These are phyloP conservation scores for Leucosporidium scottii DNA, from an alignment of 768 basidiomycete species.

Conservation along the genomic window DNA sequence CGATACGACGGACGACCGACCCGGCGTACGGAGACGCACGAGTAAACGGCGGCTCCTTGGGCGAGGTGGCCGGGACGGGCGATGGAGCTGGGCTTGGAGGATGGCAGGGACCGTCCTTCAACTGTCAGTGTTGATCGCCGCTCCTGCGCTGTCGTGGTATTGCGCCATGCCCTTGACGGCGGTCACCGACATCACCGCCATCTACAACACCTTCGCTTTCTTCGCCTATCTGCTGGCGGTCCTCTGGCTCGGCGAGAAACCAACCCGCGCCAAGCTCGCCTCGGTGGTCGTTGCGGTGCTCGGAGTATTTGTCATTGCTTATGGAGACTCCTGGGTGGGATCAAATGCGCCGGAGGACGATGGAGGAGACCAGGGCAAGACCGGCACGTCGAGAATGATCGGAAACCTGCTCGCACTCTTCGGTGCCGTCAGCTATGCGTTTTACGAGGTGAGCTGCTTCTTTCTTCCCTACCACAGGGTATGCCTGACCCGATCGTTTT, in stretches of 20 bases:
- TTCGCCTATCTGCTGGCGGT: constrained; percentile 85
- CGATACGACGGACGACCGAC: not conserved
- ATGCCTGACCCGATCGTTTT: no score
- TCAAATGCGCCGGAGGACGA: constrained; percentile 5
- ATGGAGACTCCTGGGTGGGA: constrained; percentile 47
- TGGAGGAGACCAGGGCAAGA: constrained; percentile 29
- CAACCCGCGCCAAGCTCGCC: constrained; percentile 58
- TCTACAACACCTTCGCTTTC: constrained; percentile 62
- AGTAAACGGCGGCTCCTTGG: not conserved
- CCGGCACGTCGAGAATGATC: constrained; percentile 15
- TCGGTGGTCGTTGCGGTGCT: constrained; percentile 73
- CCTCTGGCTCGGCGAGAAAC: constrained; percentile 48
- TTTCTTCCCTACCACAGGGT: not conserved
- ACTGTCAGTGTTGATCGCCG: constrained; percentile 55
- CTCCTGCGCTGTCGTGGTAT: constrained; percentile 43
- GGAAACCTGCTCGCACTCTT: constrained; percentile 32
- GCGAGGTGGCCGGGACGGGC: not conserved
- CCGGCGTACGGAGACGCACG: not conserved
- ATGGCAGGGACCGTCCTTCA: not conserved
- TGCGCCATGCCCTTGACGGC: constrained; percentile 27
- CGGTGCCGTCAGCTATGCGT: constrained; percentile 24
- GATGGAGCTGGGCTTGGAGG: not conserved
- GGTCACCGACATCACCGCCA: constrained; percentile 24
- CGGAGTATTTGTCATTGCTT: constrained; percentile 73
- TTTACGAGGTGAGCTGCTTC: constrained; percentile 26